These are phyloP conservation scores for Trematosphaeria pertusa DNA, from an alignment of 2,329 filamentous ascomycete species.

Conservation along the genomic window DNA sequence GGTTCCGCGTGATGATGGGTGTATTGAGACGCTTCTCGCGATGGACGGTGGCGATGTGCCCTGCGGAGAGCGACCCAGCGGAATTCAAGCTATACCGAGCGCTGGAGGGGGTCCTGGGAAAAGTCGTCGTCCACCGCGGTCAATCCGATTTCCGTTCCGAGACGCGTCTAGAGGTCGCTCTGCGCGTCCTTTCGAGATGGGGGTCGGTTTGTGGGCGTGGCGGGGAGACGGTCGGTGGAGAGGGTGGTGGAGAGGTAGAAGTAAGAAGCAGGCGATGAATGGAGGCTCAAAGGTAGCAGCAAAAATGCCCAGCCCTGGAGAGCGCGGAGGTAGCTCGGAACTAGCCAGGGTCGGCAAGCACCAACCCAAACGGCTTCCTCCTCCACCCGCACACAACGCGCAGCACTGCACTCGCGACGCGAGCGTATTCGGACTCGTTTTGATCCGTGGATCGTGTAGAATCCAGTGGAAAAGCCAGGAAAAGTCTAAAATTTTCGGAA, in stretches of 20 bases:
- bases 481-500: conserved; percentile 9
- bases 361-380: conserved; percentile 34
- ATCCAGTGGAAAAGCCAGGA: conserved; percentile 14
- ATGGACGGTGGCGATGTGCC: conserved; percentile 13
- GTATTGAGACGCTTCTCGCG: conserved; percentile 3
- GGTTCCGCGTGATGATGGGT: conserved; percentile 18
- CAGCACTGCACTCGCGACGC: conserved; percentile 44
- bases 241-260: conserved; percentile 36
- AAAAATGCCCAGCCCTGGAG: conserved; percentile 33
- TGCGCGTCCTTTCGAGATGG: conserved; percentile 49
- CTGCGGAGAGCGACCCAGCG: conserved; percentile 14
- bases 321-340: conserved; percentile 24
- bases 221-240: conserved; percentile 37
- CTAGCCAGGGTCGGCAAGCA: conserved; percentile 34
- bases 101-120: conserved; percentile 30
- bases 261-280: conserved; percentile 45
- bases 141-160: conserved; percentile 42
- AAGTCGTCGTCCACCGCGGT: conserved; percentile 39
- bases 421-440: conserved; percentile 71
- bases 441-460: conserved; percentile 53
- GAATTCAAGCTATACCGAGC: conserved; percentile 23
- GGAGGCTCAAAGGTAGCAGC: conserved; percentile 35
- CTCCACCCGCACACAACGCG: conserved; percentile 36
- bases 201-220: conserved; percentile 37
- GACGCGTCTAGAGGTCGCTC: conserved; percentile 51